These are phyloP conservation scores for Oligophagozyma castellii DNA, from an alignment of 1,139 yeast species.

Conservation along the genomic window DNA sequence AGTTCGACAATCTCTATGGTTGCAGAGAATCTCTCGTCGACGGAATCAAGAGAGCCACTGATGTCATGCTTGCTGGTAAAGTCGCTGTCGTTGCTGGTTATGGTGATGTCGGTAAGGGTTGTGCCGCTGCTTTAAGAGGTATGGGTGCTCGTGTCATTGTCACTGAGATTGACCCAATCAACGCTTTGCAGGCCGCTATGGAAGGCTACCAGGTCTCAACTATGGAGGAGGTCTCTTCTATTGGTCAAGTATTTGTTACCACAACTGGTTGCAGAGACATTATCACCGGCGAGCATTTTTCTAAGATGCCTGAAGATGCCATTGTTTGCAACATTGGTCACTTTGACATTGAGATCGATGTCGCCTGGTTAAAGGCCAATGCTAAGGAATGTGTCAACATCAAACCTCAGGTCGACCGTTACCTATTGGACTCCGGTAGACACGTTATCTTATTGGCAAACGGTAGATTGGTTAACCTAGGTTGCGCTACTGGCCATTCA, in stretches of 20 bases:
- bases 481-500: conserved; percentile 99
- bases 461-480: conserved; percentile 99
- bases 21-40: conserved; percentile 98
- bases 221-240: conserved; percentile 84
- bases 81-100: conserved; percentile 98
- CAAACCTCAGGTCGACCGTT: conserved; percentile 99
- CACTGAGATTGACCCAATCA: conserved; percentile 97
- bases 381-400: conserved; percentile 88
- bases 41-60: conserved; percentile 99
- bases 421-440: conserved; percentile 77
- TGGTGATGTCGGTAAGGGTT: conserved; percentile 99
- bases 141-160: conserved; percentile 99
- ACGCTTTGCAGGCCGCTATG: conserved; percentile 99
- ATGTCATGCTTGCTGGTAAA: conserved; percentile 99
- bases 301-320: conserved; percentile 96
- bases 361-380: conserved; percentile 91
- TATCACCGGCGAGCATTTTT: conserved; percentile 80
- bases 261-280: conserved; percentile 99
- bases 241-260: conserved; percentile 97
- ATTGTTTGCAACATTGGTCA: conserved; percentile 99
- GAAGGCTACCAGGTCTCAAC: conserved; percentile 97
- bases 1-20: conserved; percentile 98
- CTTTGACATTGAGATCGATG: conserved; percentile 98
- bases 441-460: conserved; percentile 96
- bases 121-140: conserved; percentile 98